phyloP scores from a whole-genome alignment of 768 basidiomycete genomes.

The Dioszegia hungarica region DNA sequence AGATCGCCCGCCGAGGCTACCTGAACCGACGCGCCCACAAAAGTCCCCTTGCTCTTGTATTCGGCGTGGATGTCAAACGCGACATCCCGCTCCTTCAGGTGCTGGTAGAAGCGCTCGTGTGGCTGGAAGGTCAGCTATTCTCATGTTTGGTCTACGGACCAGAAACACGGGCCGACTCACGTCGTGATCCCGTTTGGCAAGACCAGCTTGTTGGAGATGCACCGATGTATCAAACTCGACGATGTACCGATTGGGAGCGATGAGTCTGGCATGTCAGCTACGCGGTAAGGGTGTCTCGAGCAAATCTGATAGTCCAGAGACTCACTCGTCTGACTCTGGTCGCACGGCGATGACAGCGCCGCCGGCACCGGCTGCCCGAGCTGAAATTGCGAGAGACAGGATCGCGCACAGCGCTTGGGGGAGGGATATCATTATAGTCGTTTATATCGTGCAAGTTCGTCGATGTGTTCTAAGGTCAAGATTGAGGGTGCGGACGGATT shows the following conservation, averaged over 20 bases:
- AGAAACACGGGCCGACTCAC: background rate
- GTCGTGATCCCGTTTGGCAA: slow-evolving; percentile 13
- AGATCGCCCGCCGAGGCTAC: slow-evolving; percentile 41
- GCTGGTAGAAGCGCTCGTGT: slow-evolving; percentile 55
- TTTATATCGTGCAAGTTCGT: background rate
- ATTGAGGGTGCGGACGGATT: no score
- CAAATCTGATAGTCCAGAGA: background rate
- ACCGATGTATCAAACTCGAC: slow-evolving; percentile 56
- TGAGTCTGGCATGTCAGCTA: no score
- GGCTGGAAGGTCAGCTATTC: no score
- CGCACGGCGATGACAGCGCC: background rate
- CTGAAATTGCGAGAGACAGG: background rate
- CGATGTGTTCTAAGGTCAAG: background rate
- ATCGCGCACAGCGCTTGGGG: slow-evolving; percentile 3
- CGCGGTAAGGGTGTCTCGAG: no score
- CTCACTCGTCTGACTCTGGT: slow-evolving; percentile 8
- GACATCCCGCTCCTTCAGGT: slow-evolving; percentile 33
- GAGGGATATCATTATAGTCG: background rate
- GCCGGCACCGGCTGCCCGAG: background rate
- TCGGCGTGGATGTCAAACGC: slow-evolving; percentile 36
- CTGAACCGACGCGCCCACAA: slow-evolving; percentile 59
- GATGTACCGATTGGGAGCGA: slow-evolving; percentile 57
- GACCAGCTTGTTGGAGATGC: slow-evolving; percentile 18
- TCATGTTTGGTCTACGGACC: background rate
- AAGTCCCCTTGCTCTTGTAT: slow-evolving; percentile 55